Evolutionary conservation across 306 rosid species (phyloP).

Genomic region (Vicia faba): DNA sequence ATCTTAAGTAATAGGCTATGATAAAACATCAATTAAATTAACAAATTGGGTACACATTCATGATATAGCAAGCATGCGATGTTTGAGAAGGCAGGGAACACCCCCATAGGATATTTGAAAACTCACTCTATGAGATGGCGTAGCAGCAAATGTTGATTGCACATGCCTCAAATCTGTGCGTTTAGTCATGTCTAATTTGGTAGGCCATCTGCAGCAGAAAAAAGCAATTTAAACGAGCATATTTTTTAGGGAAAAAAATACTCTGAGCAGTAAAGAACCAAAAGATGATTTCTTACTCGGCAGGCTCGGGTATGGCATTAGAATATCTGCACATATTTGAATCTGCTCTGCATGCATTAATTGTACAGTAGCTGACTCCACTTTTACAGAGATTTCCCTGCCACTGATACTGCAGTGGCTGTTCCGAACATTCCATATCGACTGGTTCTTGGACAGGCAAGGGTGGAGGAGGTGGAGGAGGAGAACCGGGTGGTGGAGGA

Average conservation of each 20-base stretch:
- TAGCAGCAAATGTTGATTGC: constrained; percentile 73
- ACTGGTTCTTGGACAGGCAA: constrained; percentile 53
- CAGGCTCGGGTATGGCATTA: constrained; percentile 74
- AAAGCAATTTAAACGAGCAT: constrained; percentile 27
- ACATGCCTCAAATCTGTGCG: constrained; percentile 89
- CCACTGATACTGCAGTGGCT: constrained; percentile 63
- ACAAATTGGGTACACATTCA: constrained; percentile 13
- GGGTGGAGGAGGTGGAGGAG: constrained; percentile 73
- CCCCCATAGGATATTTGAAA: constrained; percentile 33
- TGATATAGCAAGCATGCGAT: constrained; percentile 26
- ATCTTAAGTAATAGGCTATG: constrained; percentile 22
- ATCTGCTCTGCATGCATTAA: constrained; percentile 69
- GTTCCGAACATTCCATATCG: constrained; percentile 52
- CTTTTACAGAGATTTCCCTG: constrained; percentile 88
- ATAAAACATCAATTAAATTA: constrained; percentile 15
- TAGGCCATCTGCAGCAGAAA: constrained; percentile 80
- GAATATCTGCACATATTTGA: constrained; percentile 76
- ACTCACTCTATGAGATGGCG: constrained; percentile 82
- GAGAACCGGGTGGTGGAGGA: constrained; percentile 91
- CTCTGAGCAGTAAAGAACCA: constrained; percentile 34
- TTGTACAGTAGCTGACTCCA: constrained; percentile 86
- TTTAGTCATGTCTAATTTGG: constrained; percentile 92
- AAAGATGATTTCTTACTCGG: constrained; percentile 58
- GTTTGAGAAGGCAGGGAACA: constrained; percentile 3
- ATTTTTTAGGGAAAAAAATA: constrained; percentile 13